These are phyloP conservation scores for Silene coronaria DNA, from an alignment of 179 eudicot genomes.

Conservation along the genomic window DNA sequence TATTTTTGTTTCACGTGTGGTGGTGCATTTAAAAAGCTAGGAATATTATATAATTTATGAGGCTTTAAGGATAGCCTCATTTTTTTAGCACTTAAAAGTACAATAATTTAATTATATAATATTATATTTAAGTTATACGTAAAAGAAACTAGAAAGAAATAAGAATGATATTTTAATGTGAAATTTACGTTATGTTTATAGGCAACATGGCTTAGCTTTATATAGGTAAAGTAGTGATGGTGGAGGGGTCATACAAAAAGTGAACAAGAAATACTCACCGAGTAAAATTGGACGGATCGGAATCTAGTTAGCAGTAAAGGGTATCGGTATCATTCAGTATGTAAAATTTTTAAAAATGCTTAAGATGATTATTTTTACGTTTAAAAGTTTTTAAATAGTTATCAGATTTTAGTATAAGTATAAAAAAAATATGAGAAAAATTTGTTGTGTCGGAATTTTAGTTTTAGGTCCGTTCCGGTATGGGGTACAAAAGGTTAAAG, in stretches of 20 bases:
- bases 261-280: not conserved
- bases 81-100: not conserved
- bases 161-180: not conserved
- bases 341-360: not conserved
- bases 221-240: not conserved
- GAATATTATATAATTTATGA: not conserved
- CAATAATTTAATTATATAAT: not conserved
- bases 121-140: not conserved
- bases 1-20: slow-evolving; percentile 15
- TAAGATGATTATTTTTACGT: not conserved
- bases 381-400: no score
- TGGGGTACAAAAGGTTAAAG: not conserved
- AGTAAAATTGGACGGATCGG: no score
- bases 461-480: no score
- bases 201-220: not conserved
- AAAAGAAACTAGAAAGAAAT: no score
- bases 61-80: slow-evolving; percentile 27
- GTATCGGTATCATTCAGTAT: no score
- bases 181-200: not conserved
- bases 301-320: no score
- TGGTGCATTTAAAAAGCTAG: not conserved
- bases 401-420: no score
- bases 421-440: no score
- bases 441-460: no score
- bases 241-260: not conserved